Evolutionary conservation across 2,329 filamentous ascomycete genomes (phyloP), one percentile per base, ranked within the genome.

Genomic region (Diaporthe helianthi): DNA sequence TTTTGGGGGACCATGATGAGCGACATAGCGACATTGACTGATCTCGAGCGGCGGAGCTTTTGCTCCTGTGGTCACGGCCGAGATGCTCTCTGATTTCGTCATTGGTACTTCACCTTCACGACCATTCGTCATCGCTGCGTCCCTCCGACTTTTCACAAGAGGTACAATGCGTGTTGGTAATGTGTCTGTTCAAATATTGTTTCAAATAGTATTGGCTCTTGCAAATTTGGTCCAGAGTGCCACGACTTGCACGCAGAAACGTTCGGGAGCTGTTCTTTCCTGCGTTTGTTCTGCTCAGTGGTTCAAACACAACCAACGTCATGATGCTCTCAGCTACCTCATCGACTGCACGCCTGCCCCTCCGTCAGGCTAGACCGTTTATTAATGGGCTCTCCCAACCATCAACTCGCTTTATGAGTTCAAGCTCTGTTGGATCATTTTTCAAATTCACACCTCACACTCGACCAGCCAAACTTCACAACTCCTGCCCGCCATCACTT

Each of bases 241-340:
- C 22, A 2, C 5, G 6, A 15, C 10, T 7, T 15, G 54, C 9
- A 3, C 13, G 2, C 17, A 7, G 12, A 10, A n/a, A 13, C 1
- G 9, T 9, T 2, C 36, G 3, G 1, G 22, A 15, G 13, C 31
- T 3, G 22, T 19, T n/a, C 6, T 19, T 5, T 2, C 8, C 49
- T 55, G 26, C 41, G 19, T 36, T 47, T 4, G 26, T 4, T 22
- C 49, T 31, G n/a, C n/a, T n/a, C n/a, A n/a, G n/a, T n/a, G 24
- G 26, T 46, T 19, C 36, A 36, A 13, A 4, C 2, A 24, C 26
- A 29, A 55, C 64, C 38, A 36, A 55, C 64, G 64, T 66, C 64
- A 66, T 66, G 64, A 55, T 55, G 54, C 38, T 49, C 51, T 54
- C 64, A 66, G 33, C 55, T 61, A 61, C 58, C 58, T 47, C 58